Evolutionary conservation across 169 alveolate genomes (phyloP).

Genomic region (Cryptosporidium canis): DNA sequence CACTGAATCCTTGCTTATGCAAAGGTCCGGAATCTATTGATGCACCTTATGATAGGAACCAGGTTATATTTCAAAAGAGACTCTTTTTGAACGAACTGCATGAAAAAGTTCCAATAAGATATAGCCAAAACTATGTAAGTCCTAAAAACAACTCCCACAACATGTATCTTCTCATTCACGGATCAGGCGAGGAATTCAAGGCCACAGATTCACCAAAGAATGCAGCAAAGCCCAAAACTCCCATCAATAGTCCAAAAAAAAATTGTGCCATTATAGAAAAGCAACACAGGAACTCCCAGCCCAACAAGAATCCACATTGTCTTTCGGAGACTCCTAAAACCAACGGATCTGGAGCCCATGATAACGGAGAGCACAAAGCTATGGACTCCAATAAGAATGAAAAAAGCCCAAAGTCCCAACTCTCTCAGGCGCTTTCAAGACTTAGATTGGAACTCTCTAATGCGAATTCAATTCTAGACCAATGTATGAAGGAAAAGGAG

Average conservation of each 20-base stretch:
- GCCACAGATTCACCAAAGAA: neutral
- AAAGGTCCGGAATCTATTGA: neutral
- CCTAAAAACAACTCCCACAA: conserved; percentile 5
- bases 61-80: neutral
- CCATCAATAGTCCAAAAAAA: neutral
- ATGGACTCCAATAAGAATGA: neutral
- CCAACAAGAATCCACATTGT: too few relatives aligned
- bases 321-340: too few relatives aligned
- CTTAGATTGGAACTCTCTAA: conserved; percentile 17
- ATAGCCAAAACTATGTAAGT: neutral
- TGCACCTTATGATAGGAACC: neutral
- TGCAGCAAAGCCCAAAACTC: too few relatives aligned
- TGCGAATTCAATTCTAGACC: conserved; percentile 1
- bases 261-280: too few relatives aligned
- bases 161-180: conserved; percentile 6
- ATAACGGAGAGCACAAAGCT: too few relatives aligned
- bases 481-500: neutral
- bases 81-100: neutral
- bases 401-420: neutral
- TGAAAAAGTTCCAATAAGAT: neutral
- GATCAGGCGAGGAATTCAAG: neutral
- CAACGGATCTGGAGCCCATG: too few relatives aligned
- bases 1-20: conserved; percentile 1
- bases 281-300: too few relatives aligned
- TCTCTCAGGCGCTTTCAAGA: conserved; percentile 19